These are phyloP conservation scores for Pseudoperonospora humuli DNA, from an alignment of 352 stramenopile genomes.

Conservation along the genomic window DNA sequence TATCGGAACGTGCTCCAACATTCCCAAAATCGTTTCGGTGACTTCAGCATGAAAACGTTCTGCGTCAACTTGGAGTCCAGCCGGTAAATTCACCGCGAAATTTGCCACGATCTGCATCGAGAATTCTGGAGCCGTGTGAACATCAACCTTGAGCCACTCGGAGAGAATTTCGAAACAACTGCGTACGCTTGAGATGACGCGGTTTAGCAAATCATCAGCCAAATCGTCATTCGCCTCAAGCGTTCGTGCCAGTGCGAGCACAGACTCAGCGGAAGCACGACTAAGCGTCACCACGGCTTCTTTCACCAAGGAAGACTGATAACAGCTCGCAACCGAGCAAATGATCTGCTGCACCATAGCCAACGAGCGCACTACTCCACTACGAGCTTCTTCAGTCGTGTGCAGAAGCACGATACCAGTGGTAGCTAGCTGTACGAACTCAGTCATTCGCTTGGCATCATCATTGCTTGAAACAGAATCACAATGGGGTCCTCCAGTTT, in stretches of 20 bases:
- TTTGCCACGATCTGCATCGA: conserved; percentile 35
- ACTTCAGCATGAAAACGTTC: conserved; percentile 36
- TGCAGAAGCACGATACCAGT: conserved; percentile 44
- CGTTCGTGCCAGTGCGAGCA: conserved; percentile 32
- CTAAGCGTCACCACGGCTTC: conserved; percentile 28
- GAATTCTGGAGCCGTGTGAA: conserved; percentile 27
- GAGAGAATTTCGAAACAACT: conserved; percentile 26
- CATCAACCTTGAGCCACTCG: conserved; percentile 36
- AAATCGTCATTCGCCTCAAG: conserved; percentile 7
- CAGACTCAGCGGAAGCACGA: conserved; percentile 36
- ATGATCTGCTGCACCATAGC: conserved; percentile 30
- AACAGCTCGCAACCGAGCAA: conserved; percentile 17
- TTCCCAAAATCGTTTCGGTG: conserved; percentile 9
- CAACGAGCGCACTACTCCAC: conserved; percentile 28
- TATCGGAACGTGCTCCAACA: conserved; percentile 10
- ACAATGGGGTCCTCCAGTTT: conserved; percentile 1
- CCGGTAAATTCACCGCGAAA: conserved; percentile 27
- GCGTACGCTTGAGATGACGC: conserved; percentile 22
- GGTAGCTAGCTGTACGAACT: conserved; percentile 38
- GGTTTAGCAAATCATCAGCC: neutral
- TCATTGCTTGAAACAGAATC: conserved; percentile 15
- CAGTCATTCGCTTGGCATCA: conserved; percentile 23
- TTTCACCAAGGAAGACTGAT: conserved; percentile 20
- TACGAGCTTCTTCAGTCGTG: conserved; percentile 30
- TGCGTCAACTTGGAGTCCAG: conserved; percentile 19